Conservation (phyloP, 1,139 yeast species). For the Chernovozyma aurita region DNA sequence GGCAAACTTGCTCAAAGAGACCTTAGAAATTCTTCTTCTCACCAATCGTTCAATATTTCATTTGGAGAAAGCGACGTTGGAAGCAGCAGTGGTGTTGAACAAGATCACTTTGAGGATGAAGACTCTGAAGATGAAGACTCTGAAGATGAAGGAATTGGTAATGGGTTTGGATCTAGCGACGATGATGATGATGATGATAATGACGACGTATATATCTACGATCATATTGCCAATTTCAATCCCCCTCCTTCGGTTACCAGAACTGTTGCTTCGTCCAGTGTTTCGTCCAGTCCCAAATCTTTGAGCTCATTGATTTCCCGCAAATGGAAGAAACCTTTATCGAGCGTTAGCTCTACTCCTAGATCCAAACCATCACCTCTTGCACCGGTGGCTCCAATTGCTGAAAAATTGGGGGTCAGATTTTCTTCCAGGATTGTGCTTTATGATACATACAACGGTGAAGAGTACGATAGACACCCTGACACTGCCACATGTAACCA, state of each 20-base stretch:
- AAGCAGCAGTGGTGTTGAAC: constrained; percentile 6
- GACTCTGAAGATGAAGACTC: constrained; percentile 8
- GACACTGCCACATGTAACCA: constrained; percentile 92
- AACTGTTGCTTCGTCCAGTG: not conserved
- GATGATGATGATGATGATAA: constrained; percentile 14
- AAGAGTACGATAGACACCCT: constrained; percentile 90
- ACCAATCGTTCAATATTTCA: constrained; percentile 40
- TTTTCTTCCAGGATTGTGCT: constrained; percentile 82
- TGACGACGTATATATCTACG: constrained; percentile 1
- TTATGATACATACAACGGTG: constrained; percentile 80
- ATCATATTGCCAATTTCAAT: not conserved
- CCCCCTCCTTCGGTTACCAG: not conserved
- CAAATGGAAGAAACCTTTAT: constrained; percentile 2
- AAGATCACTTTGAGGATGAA: too few relatives aligned
- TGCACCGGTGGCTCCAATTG: not conserved
- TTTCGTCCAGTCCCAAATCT: constrained; percentile 26
- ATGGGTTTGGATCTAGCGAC: constrained; percentile 26
- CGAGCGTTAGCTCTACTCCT: not conserved
- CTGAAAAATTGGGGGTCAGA: constrained; percentile 39
- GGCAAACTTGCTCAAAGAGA: constrained; percentile 27
- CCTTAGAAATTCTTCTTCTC: constrained; percentile 34
- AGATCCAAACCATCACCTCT: not conserved
- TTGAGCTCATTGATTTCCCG: constrained; percentile 16
- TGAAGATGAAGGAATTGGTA: constrained; percentile 23
- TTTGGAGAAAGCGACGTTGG: constrained; percentile 22